Evolutionary conservation across 306 rosid genomes (phyloP), one percentile per base, ranked within the genome.

Genomic region (Fragaria iinumae): DNA sequence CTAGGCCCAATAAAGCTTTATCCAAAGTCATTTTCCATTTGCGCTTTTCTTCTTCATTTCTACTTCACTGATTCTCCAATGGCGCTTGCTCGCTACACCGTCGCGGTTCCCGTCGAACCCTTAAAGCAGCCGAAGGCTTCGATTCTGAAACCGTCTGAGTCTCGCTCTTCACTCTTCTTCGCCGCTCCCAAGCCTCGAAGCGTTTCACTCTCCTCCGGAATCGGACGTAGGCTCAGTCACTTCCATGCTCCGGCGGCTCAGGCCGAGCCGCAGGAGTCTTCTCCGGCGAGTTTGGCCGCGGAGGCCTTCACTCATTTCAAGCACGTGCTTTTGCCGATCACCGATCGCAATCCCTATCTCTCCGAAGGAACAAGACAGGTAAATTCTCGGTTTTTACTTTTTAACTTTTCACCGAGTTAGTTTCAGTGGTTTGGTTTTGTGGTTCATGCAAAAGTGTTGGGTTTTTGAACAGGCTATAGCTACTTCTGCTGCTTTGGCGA

Each of bases 341-440:
- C 96, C 0, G 97, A 93, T 83, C 83, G 97, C 75, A 93, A 87
- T 76, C 97, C 97, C 21, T 90, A 83, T 80, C 97, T 93, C 47
- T 88, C 98, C 0, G 98, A 91, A 72, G 93, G 98, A 64, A 87
- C 97, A 5, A 89, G 83, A 85, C 97, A 88, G 88, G 98, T 93
- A 59, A 64, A 10, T 29, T 29, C 4, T 25, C 21, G 7, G 0
- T 23, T 57, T 23, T 27, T 11, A 65, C 41, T 34, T 2, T 2
- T 72, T n/a, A 2, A 9, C 9, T 57, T 73, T 75, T 32, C 1
- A 29, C 59, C 14, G 4, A 8, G 20, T 4, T 75, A 8, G 10
- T 25, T 62, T 25, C 39, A 32, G 2, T 29, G 8, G 17, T 38
- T 29, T 29, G 8, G n/a, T 9, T 39, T 29, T 55, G 10, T 57